A percentile compares a stretch with the other conserved stretches of the same genome.
Evolutionary conservation across 192 early-diverging fungal species (phyloP).

Genomic region (Backusella westeae): DNA sequence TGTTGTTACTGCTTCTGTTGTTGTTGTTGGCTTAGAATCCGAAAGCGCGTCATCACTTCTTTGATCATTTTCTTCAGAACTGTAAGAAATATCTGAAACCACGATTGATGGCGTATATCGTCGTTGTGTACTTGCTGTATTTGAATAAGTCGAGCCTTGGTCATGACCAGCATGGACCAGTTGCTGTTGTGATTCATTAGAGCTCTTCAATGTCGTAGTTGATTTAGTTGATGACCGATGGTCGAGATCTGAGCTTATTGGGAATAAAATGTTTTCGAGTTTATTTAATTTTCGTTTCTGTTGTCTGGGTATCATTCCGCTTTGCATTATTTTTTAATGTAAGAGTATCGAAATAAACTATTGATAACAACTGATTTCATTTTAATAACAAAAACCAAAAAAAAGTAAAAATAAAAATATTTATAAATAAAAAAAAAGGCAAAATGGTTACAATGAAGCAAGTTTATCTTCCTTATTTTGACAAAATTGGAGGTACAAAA

Average conservation of each 20-base stretch:
- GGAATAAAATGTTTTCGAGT: slow-evolving; percentile 2
- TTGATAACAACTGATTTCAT: background rate
- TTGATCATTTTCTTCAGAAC: slow-evolving; percentile 5
- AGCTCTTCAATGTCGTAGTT: background rate
- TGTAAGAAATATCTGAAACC: slow-evolving; percentile 8
- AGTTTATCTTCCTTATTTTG: slow-evolving; percentile 1
- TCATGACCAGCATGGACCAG: background rate
- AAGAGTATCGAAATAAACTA: background rate
- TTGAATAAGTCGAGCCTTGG: background rate
- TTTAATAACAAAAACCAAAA: background rate
- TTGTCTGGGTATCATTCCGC: slow-evolving; percentile 1
- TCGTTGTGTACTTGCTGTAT: background rate
- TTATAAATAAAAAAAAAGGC: slow-evolving; percentile 2
- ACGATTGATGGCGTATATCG: background rate
- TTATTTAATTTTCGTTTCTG: background rate
- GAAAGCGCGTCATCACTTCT: slow-evolving; percentile 5
- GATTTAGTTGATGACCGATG: background rate
- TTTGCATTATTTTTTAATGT: background rate
- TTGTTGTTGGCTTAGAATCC: background rate
- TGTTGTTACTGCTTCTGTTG: background rate
- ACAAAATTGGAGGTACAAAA: slow-evolving; percentile 1
- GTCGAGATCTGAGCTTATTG: background rate
- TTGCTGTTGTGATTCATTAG: background rate
- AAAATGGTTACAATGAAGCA: slow-evolving; percentile 4
- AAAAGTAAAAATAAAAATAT: background rate